Conservation (phyloP, 768 basidiomycete species). For the Tylopilus rubrobrunneus region DNA sequence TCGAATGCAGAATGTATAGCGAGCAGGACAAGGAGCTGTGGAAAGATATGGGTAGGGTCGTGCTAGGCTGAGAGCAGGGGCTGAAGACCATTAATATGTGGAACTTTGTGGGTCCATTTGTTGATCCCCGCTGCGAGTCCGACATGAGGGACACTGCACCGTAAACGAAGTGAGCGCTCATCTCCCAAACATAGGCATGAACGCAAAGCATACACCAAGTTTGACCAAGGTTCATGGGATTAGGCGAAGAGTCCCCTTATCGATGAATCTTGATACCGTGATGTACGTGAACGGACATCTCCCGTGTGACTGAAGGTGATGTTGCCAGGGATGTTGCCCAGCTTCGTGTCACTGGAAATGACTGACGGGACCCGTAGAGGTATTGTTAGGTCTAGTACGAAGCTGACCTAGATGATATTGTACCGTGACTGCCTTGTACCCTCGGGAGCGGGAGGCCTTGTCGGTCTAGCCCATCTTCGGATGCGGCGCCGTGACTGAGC, state of each 20-base stretch:
- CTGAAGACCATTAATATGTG: constrained; percentile 5
- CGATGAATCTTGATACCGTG: constrained; percentile 21
- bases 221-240: neutral
- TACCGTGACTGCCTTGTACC: too few species aligned
- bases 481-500: too few species aligned
- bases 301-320: neutral
- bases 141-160: constrained; percentile 1
- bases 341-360: too few species aligned
- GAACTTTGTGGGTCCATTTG: constrained; percentile 16
- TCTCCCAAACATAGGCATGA: constrained; percentile 17
- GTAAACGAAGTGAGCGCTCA: neutral
- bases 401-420: too few species aligned
- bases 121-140: neutral
- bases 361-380: too few species aligned
- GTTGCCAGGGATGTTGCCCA: neutral
- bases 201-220: constrained; percentile 20
- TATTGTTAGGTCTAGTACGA: too few species aligned
- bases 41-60: neutral
- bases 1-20: neutral
- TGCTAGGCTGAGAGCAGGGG: neutral
- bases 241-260: neutral
- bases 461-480: too few species aligned
- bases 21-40: neutral
- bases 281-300: neutral
- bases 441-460: too few species aligned